These are phyloP conservation scores for Mucuna pruriens DNA, from an alignment of 306 rosid genomes.

Conservation along the genomic window DNA sequence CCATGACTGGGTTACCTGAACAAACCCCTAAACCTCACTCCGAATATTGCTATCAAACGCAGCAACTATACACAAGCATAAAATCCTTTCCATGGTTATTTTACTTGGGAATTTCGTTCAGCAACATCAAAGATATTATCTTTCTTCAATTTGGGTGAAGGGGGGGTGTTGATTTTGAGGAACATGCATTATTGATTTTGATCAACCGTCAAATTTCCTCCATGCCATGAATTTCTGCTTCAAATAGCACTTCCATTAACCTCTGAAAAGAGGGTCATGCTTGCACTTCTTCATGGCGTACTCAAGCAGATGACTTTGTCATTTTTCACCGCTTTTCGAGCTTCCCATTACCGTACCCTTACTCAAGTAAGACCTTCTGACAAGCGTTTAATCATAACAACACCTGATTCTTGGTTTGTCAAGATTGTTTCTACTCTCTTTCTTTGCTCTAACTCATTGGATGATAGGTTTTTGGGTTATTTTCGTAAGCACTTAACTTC, in stretches of 20 bases:
- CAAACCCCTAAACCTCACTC: too few species aligned
- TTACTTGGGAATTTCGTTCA: background rate
- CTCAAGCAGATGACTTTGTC: background rate
- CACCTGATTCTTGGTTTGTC: slow-evolving; percentile 74
- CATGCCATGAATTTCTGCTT: background rate
- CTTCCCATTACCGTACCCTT: slow-evolving; percentile 51
- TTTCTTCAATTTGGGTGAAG: background rate
- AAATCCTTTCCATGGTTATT: background rate
- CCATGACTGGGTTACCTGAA: too few species aligned
- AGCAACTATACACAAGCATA: background rate
- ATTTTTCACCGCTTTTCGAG: slow-evolving; percentile 51
- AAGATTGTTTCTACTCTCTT: slow-evolving; percentile 77
- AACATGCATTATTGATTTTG: background rate
- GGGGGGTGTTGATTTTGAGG: background rate
- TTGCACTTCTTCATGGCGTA: background rate
- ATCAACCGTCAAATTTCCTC: background rate
- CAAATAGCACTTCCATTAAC: background rate
- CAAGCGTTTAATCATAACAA: slow-evolving; percentile 43
- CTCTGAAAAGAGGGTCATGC: background rate
- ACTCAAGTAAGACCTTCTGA: slow-evolving; percentile 54
- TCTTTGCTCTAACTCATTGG: slow-evolving; percentile 55
- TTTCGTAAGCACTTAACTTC: slow-evolving; percentile 61
- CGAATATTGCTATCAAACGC: background rate
- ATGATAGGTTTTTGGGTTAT: slow-evolving; percentile 52
- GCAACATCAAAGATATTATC: background rate